Evolutionary conservation across 2,329 filamentous ascomycete species (phyloP).

Genomic region (Stemphylium vesicarium): DNA sequence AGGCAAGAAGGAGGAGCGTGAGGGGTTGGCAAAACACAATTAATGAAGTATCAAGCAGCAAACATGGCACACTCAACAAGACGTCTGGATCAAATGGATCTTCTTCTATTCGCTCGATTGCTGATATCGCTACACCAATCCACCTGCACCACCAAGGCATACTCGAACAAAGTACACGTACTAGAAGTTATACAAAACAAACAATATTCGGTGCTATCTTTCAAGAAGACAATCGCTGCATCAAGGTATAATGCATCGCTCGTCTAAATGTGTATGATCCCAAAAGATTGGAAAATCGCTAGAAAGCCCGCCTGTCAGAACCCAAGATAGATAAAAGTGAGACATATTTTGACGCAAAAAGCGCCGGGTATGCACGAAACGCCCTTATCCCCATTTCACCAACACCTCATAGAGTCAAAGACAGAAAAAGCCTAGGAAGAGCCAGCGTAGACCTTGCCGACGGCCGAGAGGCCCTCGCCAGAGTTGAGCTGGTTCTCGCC

Average conservation of each 20-base stretch:
- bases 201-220: background rate
- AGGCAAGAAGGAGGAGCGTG: too few relatives aligned
- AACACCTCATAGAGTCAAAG: background rate
- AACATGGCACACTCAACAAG: too few relatives aligned
- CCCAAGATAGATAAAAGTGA: constrained; percentile 1
- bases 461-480: constrained; percentile 24
- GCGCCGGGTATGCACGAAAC: constrained; percentile 9
- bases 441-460: constrained; percentile 37
- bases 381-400: background rate
- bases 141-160: constrained; percentile 6
- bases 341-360: background rate
- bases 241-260: too few relatives aligned
- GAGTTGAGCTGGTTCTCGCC: constrained; percentile 41
- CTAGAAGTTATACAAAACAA: constrained; percentile 1
- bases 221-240: too few relatives aligned
- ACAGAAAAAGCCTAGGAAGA: constrained; percentile 12
- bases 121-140: constrained; percentile 18
- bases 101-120: background rate
- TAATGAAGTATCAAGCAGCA: too few relatives aligned
- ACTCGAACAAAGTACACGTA: background rate
- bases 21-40: too few relatives aligned
- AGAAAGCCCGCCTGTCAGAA: too few relatives aligned
- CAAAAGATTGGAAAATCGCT: background rate
- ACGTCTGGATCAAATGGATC: background rate
- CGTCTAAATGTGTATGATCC: background rate